Evolutionary conservation across 148 eudicot species (phyloP).

Genomic region (Spergularia bocconei): DNA sequence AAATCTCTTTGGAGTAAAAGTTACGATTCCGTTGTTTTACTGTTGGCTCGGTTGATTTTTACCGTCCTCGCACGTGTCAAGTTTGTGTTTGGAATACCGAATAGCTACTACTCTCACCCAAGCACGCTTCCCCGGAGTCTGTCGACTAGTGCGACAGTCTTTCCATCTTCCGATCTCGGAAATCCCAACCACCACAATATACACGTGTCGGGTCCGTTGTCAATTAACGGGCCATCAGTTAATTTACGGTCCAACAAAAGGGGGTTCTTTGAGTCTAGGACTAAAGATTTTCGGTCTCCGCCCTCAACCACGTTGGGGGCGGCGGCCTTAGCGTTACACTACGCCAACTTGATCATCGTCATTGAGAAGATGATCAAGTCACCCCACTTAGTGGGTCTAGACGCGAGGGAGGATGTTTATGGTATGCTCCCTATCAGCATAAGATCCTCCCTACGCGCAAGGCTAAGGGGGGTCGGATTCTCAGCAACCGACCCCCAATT

Average conservation of each 20-base stretch:
- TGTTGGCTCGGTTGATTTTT: conserved; percentile 57
- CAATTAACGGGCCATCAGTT: not conserved
- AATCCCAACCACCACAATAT: not conserved
- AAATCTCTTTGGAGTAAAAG: conserved; percentile 68
- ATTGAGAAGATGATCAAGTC: conserved; percentile 80
- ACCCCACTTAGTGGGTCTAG: conserved; percentile 79
- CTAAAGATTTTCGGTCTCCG: conserved; percentile 44
- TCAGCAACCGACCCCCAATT: conserved; percentile 63
- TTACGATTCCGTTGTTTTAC: conserved; percentile 48
- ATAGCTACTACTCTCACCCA: conserved; percentile 27
- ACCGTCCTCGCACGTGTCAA: conserved; percentile 65
- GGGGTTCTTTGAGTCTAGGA: conserved; percentile 50
- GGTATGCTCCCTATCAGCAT: conserved; percentile 76
- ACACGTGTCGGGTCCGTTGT: conserved; percentile 22
- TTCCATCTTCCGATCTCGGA: conserved; percentile 40
- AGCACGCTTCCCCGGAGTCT: conserved; percentile 58
- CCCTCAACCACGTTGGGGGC: conserved; percentile 62
- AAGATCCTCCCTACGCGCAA: conserved; percentile 44
- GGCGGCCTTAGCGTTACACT: conserved; percentile 72
- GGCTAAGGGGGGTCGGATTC: conserved; percentile 74
- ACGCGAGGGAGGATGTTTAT: conserved; percentile 85
- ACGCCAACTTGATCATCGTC: conserved; percentile 78
- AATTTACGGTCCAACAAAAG: conserved; percentile 10
- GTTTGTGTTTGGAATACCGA: conserved; percentile 61
- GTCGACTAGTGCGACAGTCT: conserved; percentile 72